Evolutionary conservation across 306 rosid genomes (phyloP).

Genomic region (Canavalia gladiata): DNA sequence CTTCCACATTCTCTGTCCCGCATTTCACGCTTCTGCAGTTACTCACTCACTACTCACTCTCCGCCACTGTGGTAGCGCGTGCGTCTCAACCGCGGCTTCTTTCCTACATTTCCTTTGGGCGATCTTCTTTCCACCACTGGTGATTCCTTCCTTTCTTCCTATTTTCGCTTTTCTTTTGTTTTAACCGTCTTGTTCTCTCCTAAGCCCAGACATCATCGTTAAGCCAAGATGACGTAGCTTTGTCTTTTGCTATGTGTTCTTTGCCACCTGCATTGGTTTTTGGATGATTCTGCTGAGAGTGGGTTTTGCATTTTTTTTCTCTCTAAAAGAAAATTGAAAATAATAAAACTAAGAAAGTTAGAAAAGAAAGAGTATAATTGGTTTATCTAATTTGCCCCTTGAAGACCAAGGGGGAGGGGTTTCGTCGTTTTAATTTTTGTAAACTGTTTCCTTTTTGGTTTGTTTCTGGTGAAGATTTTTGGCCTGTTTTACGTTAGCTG

Average conservation of each 20-base stretch:
- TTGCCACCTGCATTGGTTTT: slow-evolving; percentile 28
- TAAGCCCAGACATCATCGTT: not conserved
- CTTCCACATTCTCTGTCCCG: not conserved
- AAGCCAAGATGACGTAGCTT: not conserved
- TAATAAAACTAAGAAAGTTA: too few relatives aligned
- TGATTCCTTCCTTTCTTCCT: slow-evolving; percentile 14
- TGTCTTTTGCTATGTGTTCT: not conserved
- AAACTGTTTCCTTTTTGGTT: not conserved
- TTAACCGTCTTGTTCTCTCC: not conserved
- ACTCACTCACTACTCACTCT: slow-evolving; percentile 1
- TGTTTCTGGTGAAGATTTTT: not conserved
- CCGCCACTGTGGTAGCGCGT: slow-evolving; percentile 31
- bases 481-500: not conserved
- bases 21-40: not conserved
- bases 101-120: not conserved
- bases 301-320: not conserved
- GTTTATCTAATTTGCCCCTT: not conserved
- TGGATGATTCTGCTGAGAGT: not conserved
- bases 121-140: slow-evolving; percentile 29
- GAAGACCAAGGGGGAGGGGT: not conserved
- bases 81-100: not conserved
- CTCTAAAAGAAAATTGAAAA: not conserved
- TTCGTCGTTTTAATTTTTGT: not conserved
- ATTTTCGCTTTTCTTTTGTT: not conserved
- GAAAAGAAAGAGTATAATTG: not conserved